Evolutionary conservation across 2,329 filamentous ascomycete genomes (phyloP), one percentile per base, ranked within the genome.

Genomic region (Phialocephala subalpina): DNA sequence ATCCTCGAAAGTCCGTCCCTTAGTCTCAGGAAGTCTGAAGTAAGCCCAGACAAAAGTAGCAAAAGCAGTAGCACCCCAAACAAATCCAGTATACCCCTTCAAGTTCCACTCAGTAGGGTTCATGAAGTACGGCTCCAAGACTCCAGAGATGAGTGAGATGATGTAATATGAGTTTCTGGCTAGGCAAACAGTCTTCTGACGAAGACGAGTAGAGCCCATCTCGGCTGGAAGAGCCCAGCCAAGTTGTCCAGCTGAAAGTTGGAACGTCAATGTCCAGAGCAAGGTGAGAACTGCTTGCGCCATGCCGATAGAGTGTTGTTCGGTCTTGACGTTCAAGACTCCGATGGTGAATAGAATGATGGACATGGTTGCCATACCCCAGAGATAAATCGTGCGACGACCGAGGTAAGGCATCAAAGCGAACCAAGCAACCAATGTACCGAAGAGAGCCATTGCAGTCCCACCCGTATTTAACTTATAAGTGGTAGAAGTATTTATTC

Each of bases 371-470:
- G 77, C 76, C 3, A 75, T 56, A 67, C 84, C 84, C 76, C 80
- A 85, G 47, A 83, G 78, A 68, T 83, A 82, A 58, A 86, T 80
- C 2, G 79, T 79, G 2, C 83, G 79, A 2, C 84, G 81, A 18
- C 84, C 84, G 68, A 83, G 81, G 3, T 80, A 76, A 6, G 77
- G 74, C 57, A 83, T 79, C 6, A 83, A 79, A 61, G 81, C 70
- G 53, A 77, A 78, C 84, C 84, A 86, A 1, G 82, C 83, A 9
- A 80, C 64, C 1, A 86, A 73, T 1, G 83, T 86, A n/a, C 81
- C 81, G 2, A 84, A 75, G 69, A 84, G 83, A 7, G 82, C 84
- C 58, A 86, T 79, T 14, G 71, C 74, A 38, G 76, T 77, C 27
- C 74, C 72, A 0, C 81, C 85, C 70, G 87, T 82, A 16, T 83